Evolutionary conservation across 257 asterid species (phyloP).

Genomic region (Nicotiana undulata): DNA sequence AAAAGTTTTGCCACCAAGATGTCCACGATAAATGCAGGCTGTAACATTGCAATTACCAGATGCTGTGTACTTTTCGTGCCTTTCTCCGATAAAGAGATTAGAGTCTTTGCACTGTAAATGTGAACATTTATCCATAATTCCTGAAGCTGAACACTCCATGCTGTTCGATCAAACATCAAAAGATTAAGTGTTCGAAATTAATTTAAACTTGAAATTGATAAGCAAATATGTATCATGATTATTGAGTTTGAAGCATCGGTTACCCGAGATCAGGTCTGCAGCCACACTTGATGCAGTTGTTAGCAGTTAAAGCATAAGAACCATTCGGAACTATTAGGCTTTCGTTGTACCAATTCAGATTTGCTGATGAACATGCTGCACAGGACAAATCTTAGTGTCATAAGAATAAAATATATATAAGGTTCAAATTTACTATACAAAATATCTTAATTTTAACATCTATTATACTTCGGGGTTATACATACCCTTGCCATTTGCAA

Average conservation of each 20-base stretch:
- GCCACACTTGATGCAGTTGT: conserved; percentile 14
- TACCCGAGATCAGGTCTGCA: conserved; percentile 12
- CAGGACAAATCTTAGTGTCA: not conserved
- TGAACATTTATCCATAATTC: conserved; percentile 4
- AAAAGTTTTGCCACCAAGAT: conserved; percentile 13
- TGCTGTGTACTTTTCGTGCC: not conserved
- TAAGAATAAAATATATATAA: not conserved
- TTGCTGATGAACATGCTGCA: conserved; percentile 20
- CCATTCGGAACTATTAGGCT: conserved; percentile 18
- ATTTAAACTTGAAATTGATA: not conserved
- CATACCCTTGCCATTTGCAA: not conserved
- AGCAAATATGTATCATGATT: not conserved
- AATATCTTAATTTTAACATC: not conserved
- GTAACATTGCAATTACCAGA: not conserved
- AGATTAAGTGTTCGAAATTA: not conserved
- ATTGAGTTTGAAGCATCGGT: not conserved
- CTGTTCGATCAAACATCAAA: not conserved
- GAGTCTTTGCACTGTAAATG: conserved; percentile 19
- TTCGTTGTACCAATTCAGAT: conserved; percentile 17
- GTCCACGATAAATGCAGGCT: conserved; percentile 18
- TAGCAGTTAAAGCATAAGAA: conserved; percentile 13
- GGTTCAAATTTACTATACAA: not conserved
- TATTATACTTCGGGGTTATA: not conserved
- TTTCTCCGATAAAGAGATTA: conserved; percentile 11
- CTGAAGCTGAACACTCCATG: conserved; percentile 11